A percentile compares a stretch with the other conserved stretches of the same genome.
phyloP scores from a whole-genome alignment of 495 filamentous ascomycete genomes.

The Penicillium argentinense region DNA sequence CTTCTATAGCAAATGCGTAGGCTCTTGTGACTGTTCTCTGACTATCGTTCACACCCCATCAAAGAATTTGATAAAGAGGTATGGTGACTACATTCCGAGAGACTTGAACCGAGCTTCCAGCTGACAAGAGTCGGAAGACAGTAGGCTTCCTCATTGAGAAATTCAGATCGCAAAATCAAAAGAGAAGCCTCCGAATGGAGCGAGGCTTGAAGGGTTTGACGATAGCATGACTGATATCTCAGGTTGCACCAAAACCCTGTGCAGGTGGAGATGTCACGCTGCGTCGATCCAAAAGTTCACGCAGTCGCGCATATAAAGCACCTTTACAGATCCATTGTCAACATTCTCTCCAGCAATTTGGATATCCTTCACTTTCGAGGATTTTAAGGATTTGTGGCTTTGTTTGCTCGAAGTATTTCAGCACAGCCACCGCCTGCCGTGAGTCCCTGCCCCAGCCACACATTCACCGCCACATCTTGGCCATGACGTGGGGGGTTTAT shows the following conservation, averaged over 20 bases:
- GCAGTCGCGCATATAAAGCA: slow-evolving; percentile 9
- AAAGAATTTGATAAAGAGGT: background rate
- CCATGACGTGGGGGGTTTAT: slow-evolving; percentile 21
- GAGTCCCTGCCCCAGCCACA: slow-evolving; percentile 10
- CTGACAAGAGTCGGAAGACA: background rate
- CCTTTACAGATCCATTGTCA: too few species aligned
- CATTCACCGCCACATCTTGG: slow-evolving; percentile 17
- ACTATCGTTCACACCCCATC: background rate
- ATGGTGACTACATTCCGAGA: background rate
- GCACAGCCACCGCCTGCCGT: too few species aligned
- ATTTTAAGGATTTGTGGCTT: too few species aligned
- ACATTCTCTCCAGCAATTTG: too few species aligned
- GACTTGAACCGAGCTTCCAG: background rate
- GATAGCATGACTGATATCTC: slow-evolving; percentile 15
- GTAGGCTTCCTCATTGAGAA: background rate
- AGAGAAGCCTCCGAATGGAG: background rate
- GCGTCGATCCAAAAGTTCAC: slow-evolving; percentile 2
- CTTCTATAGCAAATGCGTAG: too few species aligned
- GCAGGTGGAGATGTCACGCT: slow-evolving; percentile 25
- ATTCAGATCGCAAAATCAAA: background rate
- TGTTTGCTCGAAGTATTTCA: too few species aligned
- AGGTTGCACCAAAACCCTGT: slow-evolving; percentile 18
- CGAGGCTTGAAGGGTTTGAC: slow-evolving; percentile 4
- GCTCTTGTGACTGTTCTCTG: slow-evolving; percentile 2
- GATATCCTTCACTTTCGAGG: too few species aligned